These are phyloP conservation scores for Alternaria arborescens DNA, from an alignment of 2,329 filamentous ascomycete species.

Conservation along the genomic window DNA sequence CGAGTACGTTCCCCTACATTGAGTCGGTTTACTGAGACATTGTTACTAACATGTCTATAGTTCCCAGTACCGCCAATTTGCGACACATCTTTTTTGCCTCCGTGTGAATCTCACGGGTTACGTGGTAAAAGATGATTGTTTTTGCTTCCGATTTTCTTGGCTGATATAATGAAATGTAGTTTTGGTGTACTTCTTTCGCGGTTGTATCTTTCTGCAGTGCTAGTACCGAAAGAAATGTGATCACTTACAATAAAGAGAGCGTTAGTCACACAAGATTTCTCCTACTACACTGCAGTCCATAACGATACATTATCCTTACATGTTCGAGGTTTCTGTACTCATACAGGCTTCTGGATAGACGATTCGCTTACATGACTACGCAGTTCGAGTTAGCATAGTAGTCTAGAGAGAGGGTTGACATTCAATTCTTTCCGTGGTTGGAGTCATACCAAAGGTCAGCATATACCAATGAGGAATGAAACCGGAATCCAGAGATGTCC, in stretches of 20 bases:
- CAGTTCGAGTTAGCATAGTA: neutral
- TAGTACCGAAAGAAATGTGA: neutral
- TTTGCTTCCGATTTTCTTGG: neutral
- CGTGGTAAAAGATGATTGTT: neutral
- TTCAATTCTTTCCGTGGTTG: neutral
- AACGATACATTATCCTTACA: neutral
- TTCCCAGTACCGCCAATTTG: conserved; percentile 40
- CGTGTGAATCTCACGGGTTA: neutral
- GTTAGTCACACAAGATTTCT: neutral
- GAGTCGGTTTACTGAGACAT: conserved; percentile 22
- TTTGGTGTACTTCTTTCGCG: neutral
- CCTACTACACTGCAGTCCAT: neutral
- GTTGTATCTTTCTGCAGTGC: neutral
- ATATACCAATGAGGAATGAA: neutral
- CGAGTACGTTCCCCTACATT: conserved; percentile 26
- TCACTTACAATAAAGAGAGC: neutral
- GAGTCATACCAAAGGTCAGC: neutral
- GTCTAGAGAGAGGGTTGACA: neutral
- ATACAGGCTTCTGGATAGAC: neutral
- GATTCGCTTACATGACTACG: neutral
- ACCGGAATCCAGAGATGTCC: neutral
- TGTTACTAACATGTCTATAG: conserved; percentile 23
- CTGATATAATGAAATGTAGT: neutral
- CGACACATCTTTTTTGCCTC: conserved; percentile 12
- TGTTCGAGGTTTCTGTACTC: neutral